Evolutionary conservation across 208 protist genomes (phyloP).

Genomic region (Trypanosoma vivax): DNA sequence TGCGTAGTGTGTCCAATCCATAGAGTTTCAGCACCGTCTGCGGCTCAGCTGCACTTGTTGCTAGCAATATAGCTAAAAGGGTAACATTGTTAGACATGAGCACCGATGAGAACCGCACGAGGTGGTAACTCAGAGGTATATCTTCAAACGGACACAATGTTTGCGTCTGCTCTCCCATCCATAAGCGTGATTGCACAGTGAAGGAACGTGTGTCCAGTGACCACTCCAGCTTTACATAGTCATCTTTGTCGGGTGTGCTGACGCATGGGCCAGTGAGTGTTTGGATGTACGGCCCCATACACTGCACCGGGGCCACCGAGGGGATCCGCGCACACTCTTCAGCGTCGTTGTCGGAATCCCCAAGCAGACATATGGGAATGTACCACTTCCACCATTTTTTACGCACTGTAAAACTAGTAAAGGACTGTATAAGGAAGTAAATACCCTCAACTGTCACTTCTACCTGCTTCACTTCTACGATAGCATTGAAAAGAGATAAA

Average conservation of each 20-base stretch:
- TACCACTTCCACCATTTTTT: background rate
- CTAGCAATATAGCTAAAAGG: slow-evolving; percentile 19
- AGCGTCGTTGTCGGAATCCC: slow-evolving; percentile 34
- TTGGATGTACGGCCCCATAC: background rate
- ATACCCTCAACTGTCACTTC: slow-evolving; percentile 1
- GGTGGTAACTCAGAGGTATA: background rate
- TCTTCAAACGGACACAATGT: slow-evolving; percentile 2
- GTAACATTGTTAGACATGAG: slow-evolving; percentile 35
- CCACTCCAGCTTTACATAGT: background rate
- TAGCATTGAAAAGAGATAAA: background rate
- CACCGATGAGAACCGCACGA: background rate
- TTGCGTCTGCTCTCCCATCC: slow-evolving; percentile 9
- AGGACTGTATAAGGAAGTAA: too few species aligned
- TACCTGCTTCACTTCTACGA: background rate
- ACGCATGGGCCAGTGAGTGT: background rate
- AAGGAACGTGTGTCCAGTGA: background rate
- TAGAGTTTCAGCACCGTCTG: slow-evolving; percentile 45
- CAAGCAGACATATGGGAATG: slow-evolving; percentile 24
- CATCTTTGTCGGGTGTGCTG: background rate
- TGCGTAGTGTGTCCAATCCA: slow-evolving; percentile 42
- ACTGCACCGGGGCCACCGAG: slow-evolving; percentile 8
- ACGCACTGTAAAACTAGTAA: slow-evolving; percentile 1
- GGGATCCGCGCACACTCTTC: slow-evolving; percentile 27
- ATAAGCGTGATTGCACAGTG: background rate
- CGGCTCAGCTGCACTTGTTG: background rate